Conservation (phyloP, 306 rosid species). For the Dryas alaskensis region DNA sequence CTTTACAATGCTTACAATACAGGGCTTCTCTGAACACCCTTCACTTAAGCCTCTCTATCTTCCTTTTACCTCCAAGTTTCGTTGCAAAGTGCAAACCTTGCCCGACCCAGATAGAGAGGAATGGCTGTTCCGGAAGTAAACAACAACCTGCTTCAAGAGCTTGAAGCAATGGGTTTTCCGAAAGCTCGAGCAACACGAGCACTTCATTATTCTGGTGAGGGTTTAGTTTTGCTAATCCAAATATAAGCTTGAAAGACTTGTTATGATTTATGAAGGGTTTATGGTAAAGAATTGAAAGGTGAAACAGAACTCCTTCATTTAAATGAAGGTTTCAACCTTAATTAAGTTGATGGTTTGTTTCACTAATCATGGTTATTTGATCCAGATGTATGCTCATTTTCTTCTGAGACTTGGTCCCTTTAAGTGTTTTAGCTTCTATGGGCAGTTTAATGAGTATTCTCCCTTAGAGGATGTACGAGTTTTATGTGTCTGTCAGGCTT, state of each 20-base stretch:
- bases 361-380: background rate
- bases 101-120: background rate
- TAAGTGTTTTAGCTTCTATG: background rate
- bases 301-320: background rate
- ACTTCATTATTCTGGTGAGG: slow-evolving; percentile 63
- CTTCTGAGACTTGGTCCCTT: background rate
- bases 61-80: background rate
- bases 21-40: background rate
- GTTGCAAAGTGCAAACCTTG: background rate
- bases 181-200: slow-evolving; percentile 49
- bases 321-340: background rate
- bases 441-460: background rate
- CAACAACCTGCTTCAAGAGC: slow-evolving; percentile 45
- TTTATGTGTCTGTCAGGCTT: background rate
- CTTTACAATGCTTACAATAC: slow-evolving; percentile 26
- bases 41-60: slow-evolving; percentile 4
- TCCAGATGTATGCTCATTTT: background rate
- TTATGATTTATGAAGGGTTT: background rate
- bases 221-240: background rate
- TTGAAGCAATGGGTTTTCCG: slow-evolving; percentile 67
- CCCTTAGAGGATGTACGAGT: background rate
- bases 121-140: slow-evolving; percentile 73
- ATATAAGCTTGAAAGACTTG: background rate
- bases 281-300: background rate
- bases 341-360: background rate